Conservation (phyloP, 352 stramenopile species). For the Phytopythium oedochilum region DNA sequence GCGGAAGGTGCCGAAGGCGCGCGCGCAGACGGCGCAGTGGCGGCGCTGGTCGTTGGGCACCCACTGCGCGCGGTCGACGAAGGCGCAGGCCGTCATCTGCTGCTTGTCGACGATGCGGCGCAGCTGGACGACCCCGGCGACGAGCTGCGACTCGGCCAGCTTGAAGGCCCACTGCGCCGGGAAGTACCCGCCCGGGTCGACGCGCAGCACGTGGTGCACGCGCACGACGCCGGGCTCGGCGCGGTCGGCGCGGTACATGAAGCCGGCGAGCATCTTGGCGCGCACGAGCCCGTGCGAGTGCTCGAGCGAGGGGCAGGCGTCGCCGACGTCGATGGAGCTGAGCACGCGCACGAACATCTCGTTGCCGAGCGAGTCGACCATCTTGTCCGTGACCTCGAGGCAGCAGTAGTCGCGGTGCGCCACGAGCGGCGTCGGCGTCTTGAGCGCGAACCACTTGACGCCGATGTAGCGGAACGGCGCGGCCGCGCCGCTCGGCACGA, state of each 20-base stretch:
- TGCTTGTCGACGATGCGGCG: slow-evolving; percentile 81
- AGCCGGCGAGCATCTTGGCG: slow-evolving; percentile 71
- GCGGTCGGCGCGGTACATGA: slow-evolving; percentile 77
- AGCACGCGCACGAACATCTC: slow-evolving; percentile 84
- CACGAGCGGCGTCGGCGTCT: slow-evolving; percentile 75
- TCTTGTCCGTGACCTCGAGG: slow-evolving; percentile 84
- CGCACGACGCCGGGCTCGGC: slow-evolving; percentile 62
- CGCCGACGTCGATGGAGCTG: slow-evolving; percentile 74
- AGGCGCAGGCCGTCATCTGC: slow-evolving; percentile 82
- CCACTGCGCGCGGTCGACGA: slow-evolving; percentile 82
- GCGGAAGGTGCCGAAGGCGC: slow-evolving; percentile 72
- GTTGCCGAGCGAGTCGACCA: slow-evolving; percentile 75
- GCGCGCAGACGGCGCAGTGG: slow-evolving; percentile 71
- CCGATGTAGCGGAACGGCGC: slow-evolving; percentile 81
- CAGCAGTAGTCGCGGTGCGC: slow-evolving; percentile 84
- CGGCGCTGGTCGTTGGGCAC: slow-evolving; percentile 69
- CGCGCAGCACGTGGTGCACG: slow-evolving; percentile 75
- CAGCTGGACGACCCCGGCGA: slow-evolving; percentile 75
- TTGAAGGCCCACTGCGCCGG: slow-evolving; percentile 80
- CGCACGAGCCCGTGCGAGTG: slow-evolving; percentile 83
- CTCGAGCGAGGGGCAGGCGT: slow-evolving; percentile 73
- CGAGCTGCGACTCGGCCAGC: slow-evolving; percentile 75
- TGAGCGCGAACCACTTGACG: slow-evolving; percentile 86
- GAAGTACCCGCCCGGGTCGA: slow-evolving; percentile 74
- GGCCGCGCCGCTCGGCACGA: slow-evolving; percentile 67